Base-by-base conservation (phyloP, 225 moss, liverwort and hornwort genomes). In the Asterella californica region DNA sequence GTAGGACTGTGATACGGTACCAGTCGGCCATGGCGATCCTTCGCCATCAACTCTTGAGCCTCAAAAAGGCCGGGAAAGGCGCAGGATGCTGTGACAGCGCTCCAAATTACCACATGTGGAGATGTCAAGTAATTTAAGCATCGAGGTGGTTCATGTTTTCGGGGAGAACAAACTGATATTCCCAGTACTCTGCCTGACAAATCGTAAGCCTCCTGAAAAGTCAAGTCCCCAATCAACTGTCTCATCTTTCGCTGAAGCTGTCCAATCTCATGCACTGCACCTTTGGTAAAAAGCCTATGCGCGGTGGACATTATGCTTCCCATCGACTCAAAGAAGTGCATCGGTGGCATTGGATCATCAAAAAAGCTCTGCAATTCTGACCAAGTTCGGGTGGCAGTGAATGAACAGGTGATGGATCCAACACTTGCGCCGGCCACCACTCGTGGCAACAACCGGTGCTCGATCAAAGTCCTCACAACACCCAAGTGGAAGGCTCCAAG, bases 21-120 rank as follows among this genome's bases (percentile, higher is more conserved):
- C 77, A 99, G 82, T 22, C 92, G 93, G 77, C 99, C 99, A 71
- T 89, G 87, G 65, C 99, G 95, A 82, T 99, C 99, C 83, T 99
- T 99, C 6, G 99, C 99, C 99, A 99, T 99, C 45, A 99, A 85
- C 81, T 99, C 99, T 77, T 99, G 99, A 32, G 99, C 95, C 90
- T 95, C 93, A 72, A 93, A 99, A 36, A 99, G 88, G 36, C 95
- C 95, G 45, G 99, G 99, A 78, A 99, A 99, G 76, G 99, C 99
- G 79, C 99, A 99, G 32, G 99, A 99, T 37, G 99, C 99, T 82
- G 99, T 99, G 54, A 99, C 93, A 9, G 99, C 99, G 79, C 99
- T 99, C 99, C 99, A 99, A 69, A 99, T 99, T 32, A 99, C 93
- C 21, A 99, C 99, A 83, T 99, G 99, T 36, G 99, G 99, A n/a